Base-by-base conservation (phyloP, 1,284 basidiomycete species). In the Ustilago xerochloae region DNA sequence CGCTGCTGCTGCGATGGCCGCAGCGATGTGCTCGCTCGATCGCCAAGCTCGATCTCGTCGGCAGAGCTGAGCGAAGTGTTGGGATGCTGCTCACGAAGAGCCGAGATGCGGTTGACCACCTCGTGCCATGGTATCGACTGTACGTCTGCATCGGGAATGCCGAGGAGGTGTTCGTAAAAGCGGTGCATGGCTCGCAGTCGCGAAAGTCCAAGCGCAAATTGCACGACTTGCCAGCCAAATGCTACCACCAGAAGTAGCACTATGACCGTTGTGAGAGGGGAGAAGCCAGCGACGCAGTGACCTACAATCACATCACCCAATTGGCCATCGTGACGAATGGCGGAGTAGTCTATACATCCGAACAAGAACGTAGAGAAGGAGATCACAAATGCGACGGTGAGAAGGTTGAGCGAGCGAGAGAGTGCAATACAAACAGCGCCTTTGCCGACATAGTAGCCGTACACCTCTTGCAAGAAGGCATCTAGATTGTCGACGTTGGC, bases 401-500 rank as follows among this genome's bases (percentile, higher is more conserved):
- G 87, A 75, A 99, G 89, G 84, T 97, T 97, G 32, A 97, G 88
- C 13, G 92, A 90, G 51, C 92, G 89, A 5, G 92, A 89, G 16
- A 99, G 87, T 4, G 91, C 92, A 78, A 99, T 99, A 77, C 93
- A 95, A 85, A 92, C 95, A 50, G 97, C 91, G 0, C 96, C 96
- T 81, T 97, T 97, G 32, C 94, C 94, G 78, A 93, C 91, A 83
- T 99, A 99, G 85, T 98, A 99, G 52, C 89, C 88, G 85, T 99
- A 99, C 39, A 93, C 93, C 78, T 97, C 93, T 86, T 96, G 93
- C 30, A 99, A 86, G 85, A 97, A 99, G 7, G 90, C 90, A 81
- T 99, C 96, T 38, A 99, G 88, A 83, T 99, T 96, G 81, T 93
- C 93, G 8, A 98, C 93, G 83, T 99, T 99, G 67, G 97, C 93